phyloP scores from a whole-genome alignment of 768 basidiomycete species.

The Kondoa malvinella region DNA sequence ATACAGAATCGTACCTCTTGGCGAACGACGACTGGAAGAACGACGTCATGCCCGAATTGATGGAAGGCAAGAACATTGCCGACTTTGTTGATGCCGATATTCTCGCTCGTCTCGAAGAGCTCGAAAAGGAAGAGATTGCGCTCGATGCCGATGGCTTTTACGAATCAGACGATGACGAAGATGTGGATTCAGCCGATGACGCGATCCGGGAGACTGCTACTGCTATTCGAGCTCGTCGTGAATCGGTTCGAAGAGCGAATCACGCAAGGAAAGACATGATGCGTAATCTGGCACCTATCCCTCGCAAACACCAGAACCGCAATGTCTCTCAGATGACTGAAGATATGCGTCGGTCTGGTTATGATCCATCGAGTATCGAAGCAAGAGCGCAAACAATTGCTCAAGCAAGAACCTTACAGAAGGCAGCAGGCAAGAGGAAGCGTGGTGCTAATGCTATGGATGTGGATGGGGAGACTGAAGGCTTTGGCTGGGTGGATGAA shows the following conservation, averaged over 20 bases:
- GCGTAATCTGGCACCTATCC: conserved; percentile 68
- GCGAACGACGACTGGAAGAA: conserved; percentile 83
- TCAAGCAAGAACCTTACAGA: conserved; percentile 41
- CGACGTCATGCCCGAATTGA: conserved; percentile 94
- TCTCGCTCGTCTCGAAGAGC: conserved; percentile 83
- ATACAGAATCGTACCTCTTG: conserved; percentile 72
- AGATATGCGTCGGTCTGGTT: conserved; percentile 68
- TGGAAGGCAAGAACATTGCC: conserved; percentile 95
- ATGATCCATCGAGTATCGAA: conserved; percentile 71
- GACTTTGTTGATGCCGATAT: conserved; percentile 99
- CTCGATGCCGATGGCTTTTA: conserved; percentile 93
- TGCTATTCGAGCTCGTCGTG: conserved; percentile 42
- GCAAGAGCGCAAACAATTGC: conserved; percentile 73
- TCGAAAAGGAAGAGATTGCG: conserved; percentile 89
- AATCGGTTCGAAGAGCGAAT: conserved; percentile 31
- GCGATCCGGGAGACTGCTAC: conserved; percentile 48
- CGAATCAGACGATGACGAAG: conserved; percentile 65
- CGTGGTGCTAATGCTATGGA: conserved; percentile 38
- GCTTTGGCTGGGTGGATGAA: conserved; percentile 3
- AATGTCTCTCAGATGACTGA: conserved; percentile 51
- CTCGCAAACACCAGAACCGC: conserved; percentile 42
- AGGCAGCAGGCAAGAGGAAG: conserved; percentile 47
- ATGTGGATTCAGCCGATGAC: conserved; percentile 49
- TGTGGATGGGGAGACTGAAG: conserved; percentile 11
- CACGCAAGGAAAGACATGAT: conserved; percentile 68